phyloP scores from a whole-genome alignment of 495 filamentous ascomycete species.

The Cercophora sp. region DNA sequence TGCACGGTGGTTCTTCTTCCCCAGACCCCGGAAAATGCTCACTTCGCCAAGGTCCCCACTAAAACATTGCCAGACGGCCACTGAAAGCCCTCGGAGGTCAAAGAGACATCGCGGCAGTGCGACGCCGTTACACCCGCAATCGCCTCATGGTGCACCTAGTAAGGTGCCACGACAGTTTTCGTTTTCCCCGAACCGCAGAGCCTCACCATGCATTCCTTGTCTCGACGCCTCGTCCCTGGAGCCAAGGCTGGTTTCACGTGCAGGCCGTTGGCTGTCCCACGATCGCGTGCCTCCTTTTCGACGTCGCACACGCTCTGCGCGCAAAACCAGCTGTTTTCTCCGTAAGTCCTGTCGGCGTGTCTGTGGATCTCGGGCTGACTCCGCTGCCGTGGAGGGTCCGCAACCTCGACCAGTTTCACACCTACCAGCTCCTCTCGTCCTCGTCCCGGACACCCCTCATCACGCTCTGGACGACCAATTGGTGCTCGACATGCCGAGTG shows the following conservation, averaged over 20 bases:
- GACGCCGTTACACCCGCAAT: no score
- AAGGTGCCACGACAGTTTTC: no score
- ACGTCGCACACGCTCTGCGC: conserved; percentile 24
- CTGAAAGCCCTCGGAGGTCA: no score
- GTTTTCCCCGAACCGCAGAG: conserved; percentile 4
- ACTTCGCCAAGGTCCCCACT: no score
- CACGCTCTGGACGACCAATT: conserved; percentile 68
- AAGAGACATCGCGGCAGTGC: no score
- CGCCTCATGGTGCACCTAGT: no score
- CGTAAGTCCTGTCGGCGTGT: conserved; percentile 31
- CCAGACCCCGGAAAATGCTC: no score
- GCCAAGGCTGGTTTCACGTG: conserved; percentile 2
- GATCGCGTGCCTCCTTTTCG: conserved; percentile 23
- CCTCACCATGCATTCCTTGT: not conserved
- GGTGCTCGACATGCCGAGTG: conserved; percentile 55
- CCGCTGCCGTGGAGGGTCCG: conserved; percentile 44
- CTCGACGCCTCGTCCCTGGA: not conserved
- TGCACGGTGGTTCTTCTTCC: no score
- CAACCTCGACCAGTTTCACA: conserved; percentile 56
- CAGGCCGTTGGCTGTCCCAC: not conserved
- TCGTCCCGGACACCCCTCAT: conserved; percentile 56
- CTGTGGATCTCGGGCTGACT: not conserved
- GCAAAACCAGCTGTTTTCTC: conserved; percentile 43
- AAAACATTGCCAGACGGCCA: no score
- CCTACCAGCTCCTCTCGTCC: conserved; percentile 55